These are phyloP conservation scores for Teunomyces lycoperdinae DNA, from an alignment of 805 yeast species.

Conservation along the genomic window DNA sequence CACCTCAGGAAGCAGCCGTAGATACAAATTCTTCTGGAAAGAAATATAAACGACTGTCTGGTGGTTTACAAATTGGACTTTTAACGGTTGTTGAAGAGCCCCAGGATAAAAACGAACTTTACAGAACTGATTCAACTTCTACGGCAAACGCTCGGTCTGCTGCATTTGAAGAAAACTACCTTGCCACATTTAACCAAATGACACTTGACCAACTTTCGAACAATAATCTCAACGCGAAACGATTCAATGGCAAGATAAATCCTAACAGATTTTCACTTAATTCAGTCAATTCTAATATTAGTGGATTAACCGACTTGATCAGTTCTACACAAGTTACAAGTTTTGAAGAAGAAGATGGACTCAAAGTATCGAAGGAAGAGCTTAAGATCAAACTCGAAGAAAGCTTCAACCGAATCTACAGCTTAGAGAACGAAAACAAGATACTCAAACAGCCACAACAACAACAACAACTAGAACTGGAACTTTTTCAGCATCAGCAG, in stretches of 20 bases:
- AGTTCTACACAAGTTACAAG: slow-evolving; percentile 46
- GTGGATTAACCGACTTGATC: slow-evolving; percentile 46
- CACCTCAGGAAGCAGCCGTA: neutral
- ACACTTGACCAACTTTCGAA: slow-evolving; percentile 36
- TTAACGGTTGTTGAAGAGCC: slow-evolving; percentile 40
- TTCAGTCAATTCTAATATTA: slow-evolving; percentile 47
- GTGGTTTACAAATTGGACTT: slow-evolving; percentile 37
- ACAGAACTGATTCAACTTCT: neutral
- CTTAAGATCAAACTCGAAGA: slow-evolving; percentile 36
- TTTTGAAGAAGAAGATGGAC: slow-evolving; percentile 22
- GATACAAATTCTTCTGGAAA: slow-evolving; percentile 18
- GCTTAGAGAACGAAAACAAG: slow-evolving; percentile 27
- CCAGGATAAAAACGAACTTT: neutral
- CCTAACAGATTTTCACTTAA: slow-evolving; percentile 48
- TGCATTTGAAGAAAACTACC: slow-evolving; percentile 26
- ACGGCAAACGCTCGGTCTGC: neutral
- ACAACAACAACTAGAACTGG: neutral
- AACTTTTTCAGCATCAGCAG: neutral
- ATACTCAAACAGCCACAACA: slow-evolving; percentile 13
- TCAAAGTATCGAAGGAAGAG: slow-evolving; percentile 42
- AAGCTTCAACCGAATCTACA: slow-evolving; percentile 36
- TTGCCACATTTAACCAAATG: slow-evolving; percentile 33
- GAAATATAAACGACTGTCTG: slow-evolving; percentile 29
- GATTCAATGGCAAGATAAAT: slow-evolving; percentile 10
- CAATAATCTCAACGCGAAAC: slow-evolving; percentile 10